Percentiles rank a stretch among this genome's conserved stretches.
These are phyloP conservation scores for Coriaria nepalensis DNA, from an alignment of 306 rosid species.

Conservation along the genomic window DNA sequence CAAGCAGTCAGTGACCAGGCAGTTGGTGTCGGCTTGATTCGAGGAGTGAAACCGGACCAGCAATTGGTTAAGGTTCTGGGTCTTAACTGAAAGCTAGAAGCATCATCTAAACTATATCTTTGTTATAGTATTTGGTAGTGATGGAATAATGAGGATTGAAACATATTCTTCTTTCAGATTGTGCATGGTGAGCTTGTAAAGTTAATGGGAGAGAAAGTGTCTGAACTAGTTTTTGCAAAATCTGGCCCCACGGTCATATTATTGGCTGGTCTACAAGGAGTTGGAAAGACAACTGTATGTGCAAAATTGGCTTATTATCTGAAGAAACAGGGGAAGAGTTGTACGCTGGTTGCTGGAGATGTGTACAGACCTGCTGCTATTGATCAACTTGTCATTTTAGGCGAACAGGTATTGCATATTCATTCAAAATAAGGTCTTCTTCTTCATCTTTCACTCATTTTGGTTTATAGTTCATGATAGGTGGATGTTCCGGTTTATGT, in stretches of 20 bases:
- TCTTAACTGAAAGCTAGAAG: too few relatives aligned
- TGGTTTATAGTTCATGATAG: constrained; percentile 42
- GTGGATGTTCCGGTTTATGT: constrained; percentile 86
- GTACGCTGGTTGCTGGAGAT: constrained; percentile 95
- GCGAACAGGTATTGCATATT: constrained; percentile 60
- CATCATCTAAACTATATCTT: too few relatives aligned
- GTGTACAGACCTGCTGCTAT: constrained; percentile 98
- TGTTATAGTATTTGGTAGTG: too few relatives aligned
- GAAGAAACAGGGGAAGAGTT: constrained; percentile 97
- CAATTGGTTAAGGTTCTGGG: constrained; percentile 98
- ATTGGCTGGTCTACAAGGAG: constrained; percentile 98
- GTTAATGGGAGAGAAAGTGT: constrained; percentile 95
- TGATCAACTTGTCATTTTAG: constrained; percentile 87
- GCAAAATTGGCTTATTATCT: constrained; percentile 88
- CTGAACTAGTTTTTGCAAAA: constrained; percentile 68
- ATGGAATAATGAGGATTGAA: too few relatives aligned
- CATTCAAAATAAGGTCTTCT: background rate
- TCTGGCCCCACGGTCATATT: constrained; percentile 75
- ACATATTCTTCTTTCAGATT: constrained; percentile 51
- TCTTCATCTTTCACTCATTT: too few relatives aligned
- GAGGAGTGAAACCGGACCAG: constrained; percentile 91
- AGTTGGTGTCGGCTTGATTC: constrained; percentile 77
- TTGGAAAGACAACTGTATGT: constrained; percentile 95
- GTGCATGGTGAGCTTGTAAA: constrained; percentile 84
- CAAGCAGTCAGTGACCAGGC: constrained; percentile 85